phyloP scores from a whole-genome alignment of 148 eudicot species.

The Nyssa sinensis region DNA sequence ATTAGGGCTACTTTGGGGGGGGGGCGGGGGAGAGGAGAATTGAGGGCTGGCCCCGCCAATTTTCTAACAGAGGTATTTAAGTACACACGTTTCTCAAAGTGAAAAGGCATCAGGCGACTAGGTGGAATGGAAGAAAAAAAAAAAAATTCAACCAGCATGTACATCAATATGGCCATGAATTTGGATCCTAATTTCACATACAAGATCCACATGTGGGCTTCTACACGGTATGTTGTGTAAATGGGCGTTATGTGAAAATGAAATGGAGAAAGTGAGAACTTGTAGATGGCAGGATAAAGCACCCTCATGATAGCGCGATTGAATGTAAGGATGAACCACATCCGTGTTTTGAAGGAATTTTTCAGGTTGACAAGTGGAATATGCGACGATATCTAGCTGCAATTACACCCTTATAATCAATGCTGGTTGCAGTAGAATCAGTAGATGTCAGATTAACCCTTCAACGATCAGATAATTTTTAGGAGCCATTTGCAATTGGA shows the following conservation, averaged over 20 bases:
- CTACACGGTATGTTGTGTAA: not conserved
- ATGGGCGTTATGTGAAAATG: not conserved
- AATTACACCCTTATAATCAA: no score
- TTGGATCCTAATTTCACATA: no score
- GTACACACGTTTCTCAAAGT: not conserved
- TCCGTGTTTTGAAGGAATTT: no score
- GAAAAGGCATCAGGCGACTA: not conserved
- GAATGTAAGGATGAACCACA: no score
- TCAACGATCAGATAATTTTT: not conserved
- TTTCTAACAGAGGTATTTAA: not conserved
- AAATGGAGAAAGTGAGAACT: not conserved
- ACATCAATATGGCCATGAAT: not conserved
- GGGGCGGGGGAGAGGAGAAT: no score
- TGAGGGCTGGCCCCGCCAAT: no score
- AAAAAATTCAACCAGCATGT: not conserved
- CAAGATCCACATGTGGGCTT: no score
- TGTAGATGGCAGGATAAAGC: not conserved
- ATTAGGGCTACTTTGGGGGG: no score
- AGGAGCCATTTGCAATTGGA: not conserved
- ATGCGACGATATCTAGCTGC: no score
- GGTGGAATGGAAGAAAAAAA: not conserved
- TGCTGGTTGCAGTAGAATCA: no score
- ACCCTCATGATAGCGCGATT: no score
- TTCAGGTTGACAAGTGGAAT: not conserved
- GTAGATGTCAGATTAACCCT: no score